Base-by-base conservation (phyloP, 768 basidiomycete species). In the Termitomyces sp. region DNA sequence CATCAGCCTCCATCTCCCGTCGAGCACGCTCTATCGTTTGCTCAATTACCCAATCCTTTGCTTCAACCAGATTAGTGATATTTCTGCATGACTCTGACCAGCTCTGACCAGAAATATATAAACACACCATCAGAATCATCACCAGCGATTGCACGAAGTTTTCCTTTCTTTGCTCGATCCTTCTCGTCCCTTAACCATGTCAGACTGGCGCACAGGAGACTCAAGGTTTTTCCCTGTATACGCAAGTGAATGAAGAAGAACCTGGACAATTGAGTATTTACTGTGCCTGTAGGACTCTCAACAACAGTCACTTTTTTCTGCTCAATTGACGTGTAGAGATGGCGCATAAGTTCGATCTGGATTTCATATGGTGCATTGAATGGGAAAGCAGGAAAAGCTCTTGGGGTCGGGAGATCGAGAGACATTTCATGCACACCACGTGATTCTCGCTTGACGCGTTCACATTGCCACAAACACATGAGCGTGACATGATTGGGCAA, bases 221-320 rank as follows among this genome's bases (percentile, higher is more conserved):
- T 91, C 36, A 94, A 72, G 0, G 93, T 94, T 72, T 96, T 96
- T 30, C 93, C 93, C 93, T 95, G 23, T 7, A 4, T 30, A 10
- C 35, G 23, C 13, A 13, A 30, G 10, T 59, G 33, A 38, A 35
- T 48, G 7, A 47, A 13, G 28, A 20, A 26, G 33, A 5, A 57
- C 2, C 23, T 56, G 41, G 4, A 43, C 8, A 12, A 26, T 53
- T 12, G 38, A 46, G 1, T 35, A 67, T 82, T 70, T 59, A 92
- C 93, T 28, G 93, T 95, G 65, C 93, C 93, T 0, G 93, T 95
- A 0, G 93, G 93, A 64, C 89, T 91, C 71, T 95, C 93, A 33
- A 95, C 81, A 51, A 98, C 88, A 1, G 93, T 83, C 18, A 97
- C 82, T 63, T 85, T 85, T 48, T 75, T 76, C n/a, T 75, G 64